Evolutionary conservation across 495 filamentous ascomycete species (phyloP), one percentile per base, ranked within the genome.

Genomic region (Neurospora tetraspora): DNA sequence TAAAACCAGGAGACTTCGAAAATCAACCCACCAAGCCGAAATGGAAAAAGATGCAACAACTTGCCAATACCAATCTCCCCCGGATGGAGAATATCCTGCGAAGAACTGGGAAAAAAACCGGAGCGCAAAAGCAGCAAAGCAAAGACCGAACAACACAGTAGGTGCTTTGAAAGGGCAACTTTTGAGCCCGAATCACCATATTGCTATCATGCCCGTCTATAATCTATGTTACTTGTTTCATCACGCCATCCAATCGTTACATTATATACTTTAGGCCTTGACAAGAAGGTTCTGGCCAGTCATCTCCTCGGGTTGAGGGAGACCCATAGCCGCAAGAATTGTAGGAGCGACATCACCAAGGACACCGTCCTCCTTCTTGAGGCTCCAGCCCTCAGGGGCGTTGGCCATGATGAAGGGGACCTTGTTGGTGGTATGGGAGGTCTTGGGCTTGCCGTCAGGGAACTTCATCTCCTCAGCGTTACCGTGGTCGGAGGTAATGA

Each of bases 391-490:
- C 77, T 91, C 87, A 37, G 96, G 96, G 68, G 96, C 94, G 78
- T 98, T 99, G 79, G 93, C 94, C 94, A 99, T 96, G 78, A 98
- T 88, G 83, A 99, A 97, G 12, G 96, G 96, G 69, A 99, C 96
- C 81, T 93, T 93, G 87, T 99, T 99, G 70, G 91, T 94, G 34
- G 96, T 99, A 86, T 99, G 96, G 68, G 93, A 94, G 16, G 96
- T 99, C 89, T 99, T 99, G 65, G 96, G 96, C 78, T 92, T 95
- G 78, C 93, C 92, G 79, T 97, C 91, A 76, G 93, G 89, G 82
- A 92, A 98, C 83, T 97, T 88, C 96, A 99, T 99, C 87, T 99
- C 96, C 86, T 99, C 96, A 70, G 96, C 96, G 78, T 99, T 99
- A 71, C 96, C 96, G 80, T 99, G 96, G 83, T 99, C 96, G 4